Evolutionary conservation across 2,329 filamentous ascomycete genomes (phyloP), one percentile per base, ranked within the genome.

Genomic region (Colletotrichum melonis): DNA sequence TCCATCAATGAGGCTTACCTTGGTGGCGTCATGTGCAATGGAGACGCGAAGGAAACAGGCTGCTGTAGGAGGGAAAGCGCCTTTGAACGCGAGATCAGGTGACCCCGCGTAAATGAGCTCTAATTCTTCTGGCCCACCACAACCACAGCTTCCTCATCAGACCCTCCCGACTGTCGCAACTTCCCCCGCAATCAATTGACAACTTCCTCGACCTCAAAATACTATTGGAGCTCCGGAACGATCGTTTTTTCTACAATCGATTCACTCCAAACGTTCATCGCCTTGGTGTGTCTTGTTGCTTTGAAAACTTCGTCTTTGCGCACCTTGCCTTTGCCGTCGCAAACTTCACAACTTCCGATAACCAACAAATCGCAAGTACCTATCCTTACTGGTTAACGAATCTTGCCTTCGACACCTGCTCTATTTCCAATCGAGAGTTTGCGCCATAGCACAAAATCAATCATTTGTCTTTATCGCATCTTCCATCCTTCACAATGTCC

Each of bases 81-180:
- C 52, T 11, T 57, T 49, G 5, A 76, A 81, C 83, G 79, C 83
- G 83, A 82, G 79, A 78, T 83, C 83, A 84, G 78, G 79, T 84
- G 83, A 84, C 78, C 75, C 58, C 74, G 74, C 68, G 74, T 74
- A 68, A 42, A 74, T 74, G 38, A 56, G 57, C 63, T 63, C 7
- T 32, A 14, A 54, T 59, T 58, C 55, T 42, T 26, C 54, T 26
- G 38, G 52, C 22, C 49, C 26, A 28, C 26, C 11, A 56, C 52
- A 16, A 32, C 38, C 32, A 26, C n/a, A 55, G 38, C 62, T 59
- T n/a, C 26, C 19, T 49, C 16, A 8, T 3, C 28, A 30, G 22
- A 28, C 28, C 28, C 46, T 54, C 22, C 54, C 26, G 8, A 7
- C 62, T 38, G 16, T 64, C 49, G 63, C 52, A 65, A 56, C 54